A percentile compares a stretch with the other conserved stretches of the same genome.
Evolutionary conservation across 352 stramenopile species (phyloP).

Genomic region (Phytophthora parvispora): DNA sequence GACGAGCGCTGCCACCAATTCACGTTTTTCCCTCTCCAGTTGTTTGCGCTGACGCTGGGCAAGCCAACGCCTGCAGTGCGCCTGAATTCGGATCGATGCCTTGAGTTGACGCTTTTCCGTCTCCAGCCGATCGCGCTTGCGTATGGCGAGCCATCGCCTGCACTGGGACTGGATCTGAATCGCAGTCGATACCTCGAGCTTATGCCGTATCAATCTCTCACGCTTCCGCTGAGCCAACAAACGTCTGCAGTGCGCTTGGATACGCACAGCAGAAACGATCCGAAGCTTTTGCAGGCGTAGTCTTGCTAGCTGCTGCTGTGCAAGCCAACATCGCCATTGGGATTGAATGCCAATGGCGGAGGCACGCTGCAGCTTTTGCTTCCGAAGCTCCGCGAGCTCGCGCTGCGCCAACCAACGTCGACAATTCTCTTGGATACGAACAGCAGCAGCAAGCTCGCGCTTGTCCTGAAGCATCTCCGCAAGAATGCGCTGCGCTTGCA

Average conservation of each 20-base stretch:
- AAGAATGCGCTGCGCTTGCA: conserved; percentile 26
- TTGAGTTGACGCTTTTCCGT: conserved; percentile 26
- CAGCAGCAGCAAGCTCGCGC: conserved; percentile 3
- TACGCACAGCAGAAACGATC: conserved; percentile 9
- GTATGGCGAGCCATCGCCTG: conserved; percentile 34
- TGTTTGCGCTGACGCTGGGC: conserved; percentile 18
- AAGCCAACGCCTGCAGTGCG: conserved; percentile 37
- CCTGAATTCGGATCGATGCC: conserved; percentile 42
- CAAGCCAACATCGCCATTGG: conserved; percentile 24
- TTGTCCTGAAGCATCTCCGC: conserved; percentile 13
- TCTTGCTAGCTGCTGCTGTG: not conserved
- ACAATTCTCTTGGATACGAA: conserved; percentile 23
- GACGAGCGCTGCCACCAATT: conserved; percentile 19
- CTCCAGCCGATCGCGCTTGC: conserved; percentile 21
- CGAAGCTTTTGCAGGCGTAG: not conserved
- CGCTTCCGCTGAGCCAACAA: conserved; percentile 13
- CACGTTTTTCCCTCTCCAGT: conserved; percentile 26
- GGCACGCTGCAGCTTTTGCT: conserved; percentile 8
- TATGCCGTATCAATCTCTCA: conserved; percentile 8
- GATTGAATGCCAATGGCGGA: conserved; percentile 26
- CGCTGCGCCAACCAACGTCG: conserved; percentile 22
- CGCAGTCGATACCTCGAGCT: conserved; percentile 19
- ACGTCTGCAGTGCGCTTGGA: conserved; percentile 23
- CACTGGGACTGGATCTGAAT: conserved; percentile 44
- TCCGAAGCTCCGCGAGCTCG: conserved; percentile 4